Conservation (phyloP, 2,329 filamentous ascomycete species). For the Ascochyta viciae-villosae region DNA sequence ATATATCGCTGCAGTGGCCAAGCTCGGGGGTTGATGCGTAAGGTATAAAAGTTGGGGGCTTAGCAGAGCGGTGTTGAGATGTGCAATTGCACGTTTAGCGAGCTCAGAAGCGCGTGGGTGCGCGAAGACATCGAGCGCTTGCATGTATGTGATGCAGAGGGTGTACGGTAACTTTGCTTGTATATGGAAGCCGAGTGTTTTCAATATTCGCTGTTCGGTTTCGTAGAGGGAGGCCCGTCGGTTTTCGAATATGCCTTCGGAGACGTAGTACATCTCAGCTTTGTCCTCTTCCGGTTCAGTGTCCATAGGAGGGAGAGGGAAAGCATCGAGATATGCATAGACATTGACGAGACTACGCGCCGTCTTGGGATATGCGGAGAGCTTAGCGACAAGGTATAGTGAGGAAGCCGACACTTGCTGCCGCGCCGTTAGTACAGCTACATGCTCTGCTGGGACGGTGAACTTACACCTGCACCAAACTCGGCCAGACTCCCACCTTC, state of each 20-base stretch:
- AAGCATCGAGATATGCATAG: conserved; percentile 79
- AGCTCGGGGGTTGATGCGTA: conserved; percentile 85
- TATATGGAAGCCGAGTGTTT: conserved; percentile 78
- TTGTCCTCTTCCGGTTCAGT: conserved; percentile 50
- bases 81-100: conserved; percentile 70
- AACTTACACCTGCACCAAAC: conserved; percentile 65
- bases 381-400: conserved; percentile 82
- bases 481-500: conserved; percentile 57
- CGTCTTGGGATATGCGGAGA: conserved; percentile 77
- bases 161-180: conserved; percentile 86
- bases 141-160: conserved; percentile 88
- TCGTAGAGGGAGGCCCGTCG: conserved; percentile 69
- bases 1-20: conserved; percentile 91
- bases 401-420: conserved; percentile 83
- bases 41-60: conserved; percentile 89
- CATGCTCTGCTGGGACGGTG: neutral
- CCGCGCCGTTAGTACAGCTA: conserved; percentile 17
- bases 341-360: conserved; percentile 84
- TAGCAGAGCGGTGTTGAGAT: conserved; percentile 85
- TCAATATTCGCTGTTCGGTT: conserved; percentile 80
- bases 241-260: conserved; percentile 72
- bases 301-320: conserved; percentile 62
- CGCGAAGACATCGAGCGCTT: conserved; percentile 76
- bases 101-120: conserved; percentile 58
- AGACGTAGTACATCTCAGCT: conserved; percentile 62